Conservation (phyloP, 202 grass and related monocot genomes). For the Bolboschoenoplectus hybrid region DNA sequence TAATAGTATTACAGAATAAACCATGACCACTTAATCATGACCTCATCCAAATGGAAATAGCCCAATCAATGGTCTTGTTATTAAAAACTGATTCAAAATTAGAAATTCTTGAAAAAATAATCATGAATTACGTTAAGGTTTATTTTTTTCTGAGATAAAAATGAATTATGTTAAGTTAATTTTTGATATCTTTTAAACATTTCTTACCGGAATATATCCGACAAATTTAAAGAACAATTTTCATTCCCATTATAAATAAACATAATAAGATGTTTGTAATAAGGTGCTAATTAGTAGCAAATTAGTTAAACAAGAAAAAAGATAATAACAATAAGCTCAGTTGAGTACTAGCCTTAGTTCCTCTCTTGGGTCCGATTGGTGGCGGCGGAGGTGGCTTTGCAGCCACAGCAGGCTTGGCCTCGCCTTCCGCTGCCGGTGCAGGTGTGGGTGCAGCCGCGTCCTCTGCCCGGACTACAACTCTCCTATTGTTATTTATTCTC, state of each 20-base stretch:
- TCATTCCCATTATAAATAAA: not conserved
- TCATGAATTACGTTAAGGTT: no score
- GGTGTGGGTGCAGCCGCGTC: constrained; percentile 48
- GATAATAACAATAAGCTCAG: not conserved
- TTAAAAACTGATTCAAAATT: not conserved
- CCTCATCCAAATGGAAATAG: not conserved
- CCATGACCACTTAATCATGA: not conserved
- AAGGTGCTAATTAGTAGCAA: not conserved
- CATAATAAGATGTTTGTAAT: not conserved
- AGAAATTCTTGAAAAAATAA: not conserved
- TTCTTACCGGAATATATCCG: not conserved
- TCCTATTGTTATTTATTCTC: constrained; percentile 40
- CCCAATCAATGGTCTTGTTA: not conserved
- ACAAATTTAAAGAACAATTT: not conserved
- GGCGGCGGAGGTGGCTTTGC: constrained; percentile 72
- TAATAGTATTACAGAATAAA: not conserved
- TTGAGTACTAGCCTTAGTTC: constrained; percentile 52
- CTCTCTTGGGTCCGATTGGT: constrained; percentile 85
- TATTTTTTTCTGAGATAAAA: no score
- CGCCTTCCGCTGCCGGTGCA: constrained; percentile 29
- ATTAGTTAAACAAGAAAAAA: not conserved
- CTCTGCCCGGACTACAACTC: constrained; percentile 61
- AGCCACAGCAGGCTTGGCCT: constrained; percentile 46
- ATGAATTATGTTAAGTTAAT: not conserved
- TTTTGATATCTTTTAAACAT: not conserved